Percentiles rank a stretch among this genome's conserved stretches.
Evolutionary conservation across 1,139 yeast genomes (phyloP).

Genomic region (Magnusiomyces magnusii): DNA sequence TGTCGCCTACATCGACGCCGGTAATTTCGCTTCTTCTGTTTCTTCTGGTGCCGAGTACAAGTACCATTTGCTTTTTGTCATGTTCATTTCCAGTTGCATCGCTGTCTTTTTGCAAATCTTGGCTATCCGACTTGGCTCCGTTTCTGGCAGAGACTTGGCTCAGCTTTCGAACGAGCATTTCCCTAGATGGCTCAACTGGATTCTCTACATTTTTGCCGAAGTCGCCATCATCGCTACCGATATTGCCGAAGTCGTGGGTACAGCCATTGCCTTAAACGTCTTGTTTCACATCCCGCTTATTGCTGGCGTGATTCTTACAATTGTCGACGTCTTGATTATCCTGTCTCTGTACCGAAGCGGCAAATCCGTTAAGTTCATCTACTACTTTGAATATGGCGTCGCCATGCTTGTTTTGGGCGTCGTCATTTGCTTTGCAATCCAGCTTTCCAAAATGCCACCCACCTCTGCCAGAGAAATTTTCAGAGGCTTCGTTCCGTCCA

Average conservation of each 20-base stretch:
- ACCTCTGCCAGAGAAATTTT: slow-evolving; percentile 48
- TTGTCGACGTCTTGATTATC: slow-evolving; percentile 76
- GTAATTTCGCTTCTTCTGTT: slow-evolving; percentile 92
- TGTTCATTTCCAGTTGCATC: slow-evolving; percentile 73
- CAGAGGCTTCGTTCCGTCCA: slow-evolving; percentile 73
- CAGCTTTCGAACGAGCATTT: slow-evolving; percentile 76
- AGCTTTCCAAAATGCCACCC: slow-evolving; percentile 50
- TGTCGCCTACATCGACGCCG: slow-evolving; percentile 97
- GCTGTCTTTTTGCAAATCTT: slow-evolving; percentile 82
- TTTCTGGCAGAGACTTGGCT: slow-evolving; percentile 85
- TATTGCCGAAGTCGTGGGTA: slow-evolving; percentile 89
- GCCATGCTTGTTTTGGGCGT: slow-evolving; percentile 71
- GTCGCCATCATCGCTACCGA: slow-evolving; percentile 89
- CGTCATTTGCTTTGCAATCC: slow-evolving; percentile 76
- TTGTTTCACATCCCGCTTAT: slow-evolving; percentile 68
- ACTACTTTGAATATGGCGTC: slow-evolving; percentile 79
- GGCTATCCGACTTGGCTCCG: slow-evolving; percentile 81
- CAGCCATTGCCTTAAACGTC: slow-evolving; percentile 83
- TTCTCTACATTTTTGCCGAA: slow-evolving; percentile 70
- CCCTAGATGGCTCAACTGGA: slow-evolving; percentile 51
- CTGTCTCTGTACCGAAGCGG: slow-evolving; percentile 85
- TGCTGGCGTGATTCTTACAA: slow-evolving; percentile 73
- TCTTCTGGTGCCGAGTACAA: slow-evolving; percentile 88
- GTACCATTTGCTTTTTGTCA: slow-evolving; percentile 72
- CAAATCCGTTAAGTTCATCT: slow-evolving; percentile 67